Evolutionary conservation across 225 moss, liverwort and hornwort genomes (phyloP).

Genomic region (Sphagnum contortum): DNA sequence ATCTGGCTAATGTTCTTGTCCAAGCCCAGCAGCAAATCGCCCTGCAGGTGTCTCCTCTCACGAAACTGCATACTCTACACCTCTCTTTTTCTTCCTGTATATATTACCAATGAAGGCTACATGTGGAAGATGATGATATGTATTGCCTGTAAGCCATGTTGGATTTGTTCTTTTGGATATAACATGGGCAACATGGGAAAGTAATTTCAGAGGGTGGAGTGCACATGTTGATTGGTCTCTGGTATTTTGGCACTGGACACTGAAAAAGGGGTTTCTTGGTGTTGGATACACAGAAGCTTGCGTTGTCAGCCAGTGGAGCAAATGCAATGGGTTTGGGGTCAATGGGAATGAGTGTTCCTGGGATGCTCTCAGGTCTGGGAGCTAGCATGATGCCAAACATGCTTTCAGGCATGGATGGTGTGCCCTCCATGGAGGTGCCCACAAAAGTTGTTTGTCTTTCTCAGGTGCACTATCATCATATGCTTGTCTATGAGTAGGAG

Average conservation of each 20-base stretch:
- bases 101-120: slow-evolving; percentile 1
- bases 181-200: background rate
- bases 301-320: slow-evolving; percentile 56
- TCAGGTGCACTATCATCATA: slow-evolving; percentile 31
- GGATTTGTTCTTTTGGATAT: background rate
- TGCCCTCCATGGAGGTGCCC: slow-evolving; percentile 28
- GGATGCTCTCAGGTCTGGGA: slow-evolving; percentile 44
- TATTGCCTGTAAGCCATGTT: background rate
- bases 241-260: slow-evolving; percentile 45
- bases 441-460: slow-evolving; percentile 82
- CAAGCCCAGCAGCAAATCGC: slow-evolving; percentile 99
- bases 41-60: slow-evolving; percentile 52
- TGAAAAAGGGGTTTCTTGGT: slow-evolving; percentile 41
- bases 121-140: background rate
- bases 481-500: background rate
- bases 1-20: slow-evolving; percentile 95
- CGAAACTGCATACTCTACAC: background rate
- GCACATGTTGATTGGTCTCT: slow-evolving; percentile 7
- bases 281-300: slow-evolving; percentile 50
- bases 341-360: slow-evolving; percentile 28
- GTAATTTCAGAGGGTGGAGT: background rate
- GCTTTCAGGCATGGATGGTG: slow-evolving; percentile 33
- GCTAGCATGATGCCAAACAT: slow-evolving; percentile 52
- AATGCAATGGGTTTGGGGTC: slow-evolving; percentile 57
- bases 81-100: background rate